A percentile compares a stretch with the other conserved stretches of the same genome.
phyloP scores from a whole-genome alignment of 352 stramenopile species.

The Salisapilia sapeloensis region DNA sequence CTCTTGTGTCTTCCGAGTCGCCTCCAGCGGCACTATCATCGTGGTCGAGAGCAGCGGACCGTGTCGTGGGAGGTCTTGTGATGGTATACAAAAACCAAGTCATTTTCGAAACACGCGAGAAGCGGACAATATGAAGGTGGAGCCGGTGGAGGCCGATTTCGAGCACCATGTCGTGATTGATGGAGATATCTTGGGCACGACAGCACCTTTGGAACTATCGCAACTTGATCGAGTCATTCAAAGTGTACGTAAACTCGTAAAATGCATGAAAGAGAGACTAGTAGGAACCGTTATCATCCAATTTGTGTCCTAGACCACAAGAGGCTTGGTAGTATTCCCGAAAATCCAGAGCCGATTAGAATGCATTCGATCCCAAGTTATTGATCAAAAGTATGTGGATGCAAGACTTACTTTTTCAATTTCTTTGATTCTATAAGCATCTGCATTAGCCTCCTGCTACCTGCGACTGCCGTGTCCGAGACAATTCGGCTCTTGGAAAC shows the following conservation, averaged over 20 bases:
- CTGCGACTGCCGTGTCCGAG: conserved; percentile 19
- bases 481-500: conserved; percentile 24
- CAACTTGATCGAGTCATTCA: conserved; percentile 28
- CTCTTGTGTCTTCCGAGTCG: conserved; percentile 7
- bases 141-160: conserved; percentile 14
- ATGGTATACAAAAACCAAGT: neutral
- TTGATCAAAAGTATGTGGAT: conserved; percentile 28
- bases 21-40: conserved; percentile 7
- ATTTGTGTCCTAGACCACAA: conserved; percentile 10
- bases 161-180: conserved; percentile 46
- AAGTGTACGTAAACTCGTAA: conserved; percentile 9
- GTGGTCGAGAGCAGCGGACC: neutral
- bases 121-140: conserved; percentile 7
- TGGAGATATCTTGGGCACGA: conserved; percentile 43
- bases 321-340: conserved; percentile 16
- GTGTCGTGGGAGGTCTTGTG: neutral
- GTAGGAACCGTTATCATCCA: neutral
- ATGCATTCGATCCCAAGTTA: conserved; percentile 23
- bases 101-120: too few relatives aligned
- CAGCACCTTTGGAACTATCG: conserved; percentile 22
- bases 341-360: conserved; percentile 20
- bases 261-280: too few relatives aligned
- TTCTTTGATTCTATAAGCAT: conserved; percentile 6
- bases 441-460: conserved; percentile 20
- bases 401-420: neutral